A percentile compares a stretch with the other conserved stretches of the same genome.
phyloP scores from a whole-genome alignment of 305 asterid genomes.

The Rubia tinctorum region DNA sequence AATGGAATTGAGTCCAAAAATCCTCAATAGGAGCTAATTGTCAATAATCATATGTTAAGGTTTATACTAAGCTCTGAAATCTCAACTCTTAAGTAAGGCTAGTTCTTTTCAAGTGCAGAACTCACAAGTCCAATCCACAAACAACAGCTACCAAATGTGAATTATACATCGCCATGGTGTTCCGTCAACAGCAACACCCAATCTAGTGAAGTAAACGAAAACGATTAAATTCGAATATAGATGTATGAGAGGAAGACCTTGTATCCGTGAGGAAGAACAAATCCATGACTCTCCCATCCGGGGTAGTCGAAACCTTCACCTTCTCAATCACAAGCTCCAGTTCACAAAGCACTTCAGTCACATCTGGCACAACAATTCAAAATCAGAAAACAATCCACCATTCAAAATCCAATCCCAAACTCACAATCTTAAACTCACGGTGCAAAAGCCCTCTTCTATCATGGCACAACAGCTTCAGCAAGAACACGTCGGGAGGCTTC shows the following conservation, averaged over 20 bases:
- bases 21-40: neutral
- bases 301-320: slow-evolving; percentile 89
- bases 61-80: neutral
- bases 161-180: neutral
- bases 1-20: neutral
- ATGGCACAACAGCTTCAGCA: slow-evolving; percentile 61
- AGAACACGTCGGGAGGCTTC: slow-evolving; percentile 74
- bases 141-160: neutral
- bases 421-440: slow-evolving; percentile 31
- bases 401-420: neutral
- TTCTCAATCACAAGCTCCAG: slow-evolving; percentile 74
- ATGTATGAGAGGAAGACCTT: slow-evolving; percentile 37
- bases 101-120: neutral
- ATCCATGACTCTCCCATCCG: slow-evolving; percentile 84
- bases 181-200: neutral
- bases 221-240: neutral
- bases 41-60: neutral
- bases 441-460: slow-evolving; percentile 75
- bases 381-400: slow-evolving; percentile 7
- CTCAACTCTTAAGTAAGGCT: neutral
- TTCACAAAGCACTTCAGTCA: slow-evolving; percentile 64
- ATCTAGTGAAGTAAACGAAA: neutral
- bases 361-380: slow-evolving; percentile 37
- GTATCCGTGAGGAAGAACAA: slow-evolving; percentile 79
- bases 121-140: neutral